Base-by-base conservation (phyloP, 163 green algal species). In the Coccomyxa subellipsoidea region DNA sequence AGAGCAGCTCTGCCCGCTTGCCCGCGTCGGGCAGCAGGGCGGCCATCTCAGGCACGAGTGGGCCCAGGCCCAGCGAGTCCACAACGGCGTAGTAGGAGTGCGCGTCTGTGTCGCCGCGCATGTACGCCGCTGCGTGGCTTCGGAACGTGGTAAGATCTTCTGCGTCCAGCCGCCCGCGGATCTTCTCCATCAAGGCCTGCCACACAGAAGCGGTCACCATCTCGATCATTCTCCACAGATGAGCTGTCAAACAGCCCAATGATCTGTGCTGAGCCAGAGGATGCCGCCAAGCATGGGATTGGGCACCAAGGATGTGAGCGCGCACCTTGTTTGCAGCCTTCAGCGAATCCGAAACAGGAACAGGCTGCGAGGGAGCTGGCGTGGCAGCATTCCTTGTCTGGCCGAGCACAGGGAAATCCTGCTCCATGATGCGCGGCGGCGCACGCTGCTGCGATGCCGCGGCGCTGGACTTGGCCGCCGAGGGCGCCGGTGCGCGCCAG, bases 11-110 rank as follows among this genome's bases (percentile, higher is more conserved):
- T 2, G 21, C 36, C 27, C 76, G 76, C 80, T 90, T 89, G 18
- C 76, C 78, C 5, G 81, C 66, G 54, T 93, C 88, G 0, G 91
- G 93, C 76, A 88, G 92, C 39, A 94, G 90, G 12, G 90, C 86
- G 10, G 92, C 92, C 21, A 96, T 85, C 82, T 97, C 90, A 4
- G 92, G 85, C 25, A 93, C 85, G 1, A 96, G 54, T 38, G 29
- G 29, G 23, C 80, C 86, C 35, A 92, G 78, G 10, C 85, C 86
- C 73, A 87, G 38, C 23, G 75, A 38, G 37, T 80, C 85, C 21
- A 89, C 76, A 23, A 82, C 47, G 3, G 37, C 47, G 80, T 93
- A 88, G 80, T 91, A 93, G 53, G 80, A 70, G 18, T 34, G 38
- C 8, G 81, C 82, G 0, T 40, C 76, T 32, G 87, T 47, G 25